Evolutionary conservation across 805 yeast species (phyloP).

Genomic region (Wickerhamiella domercqiae): DNA sequence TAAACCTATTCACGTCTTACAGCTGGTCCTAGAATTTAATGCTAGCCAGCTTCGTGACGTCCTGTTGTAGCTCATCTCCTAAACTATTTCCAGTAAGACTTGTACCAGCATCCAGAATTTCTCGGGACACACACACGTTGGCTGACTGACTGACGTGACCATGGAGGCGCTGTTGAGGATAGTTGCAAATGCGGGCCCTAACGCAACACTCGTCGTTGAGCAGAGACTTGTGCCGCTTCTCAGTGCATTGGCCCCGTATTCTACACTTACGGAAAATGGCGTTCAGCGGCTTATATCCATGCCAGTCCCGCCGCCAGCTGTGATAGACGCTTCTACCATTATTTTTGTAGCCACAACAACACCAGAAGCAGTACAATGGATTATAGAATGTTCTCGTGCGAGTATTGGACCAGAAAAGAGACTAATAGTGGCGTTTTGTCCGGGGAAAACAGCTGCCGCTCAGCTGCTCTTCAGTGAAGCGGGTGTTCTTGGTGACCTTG

Average conservation of each 20-base stretch:
- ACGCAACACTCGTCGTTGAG: conserved; percentile 1
- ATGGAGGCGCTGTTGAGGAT: conserved; percentile 10
- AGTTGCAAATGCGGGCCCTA: conserved; percentile 17
- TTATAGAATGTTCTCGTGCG: background rate
- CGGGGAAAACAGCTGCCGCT: conserved; percentile 18
- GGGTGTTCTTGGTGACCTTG: conserved; percentile 30
- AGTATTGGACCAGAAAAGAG: conserved; percentile 1
- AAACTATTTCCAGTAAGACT: too few species aligned
- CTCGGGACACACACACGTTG: too few species aligned
- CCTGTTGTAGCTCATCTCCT: too few species aligned
- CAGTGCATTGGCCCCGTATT: conserved; percentile 42
- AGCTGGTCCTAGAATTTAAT: too few species aligned
- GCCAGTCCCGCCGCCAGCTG: background rate
- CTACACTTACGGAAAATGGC: conserved; percentile 34
- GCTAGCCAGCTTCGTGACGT: too few species aligned
- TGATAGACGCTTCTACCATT: background rate
- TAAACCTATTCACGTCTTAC: too few species aligned
- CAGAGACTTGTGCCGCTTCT: conserved; percentile 28
- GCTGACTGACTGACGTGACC: too few species aligned
- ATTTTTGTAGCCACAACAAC: background rate
- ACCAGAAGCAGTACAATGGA: background rate
- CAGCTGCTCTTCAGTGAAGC: conserved; percentile 22
- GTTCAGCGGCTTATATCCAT: conserved; percentile 38
- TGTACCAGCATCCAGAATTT: too few species aligned
- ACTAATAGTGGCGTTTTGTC: conserved; percentile 15